These are phyloP conservation scores for Fonsecaea nubica DNA, from an alignment of 2,329 filamentous ascomycete species.

Conservation along the genomic window DNA sequence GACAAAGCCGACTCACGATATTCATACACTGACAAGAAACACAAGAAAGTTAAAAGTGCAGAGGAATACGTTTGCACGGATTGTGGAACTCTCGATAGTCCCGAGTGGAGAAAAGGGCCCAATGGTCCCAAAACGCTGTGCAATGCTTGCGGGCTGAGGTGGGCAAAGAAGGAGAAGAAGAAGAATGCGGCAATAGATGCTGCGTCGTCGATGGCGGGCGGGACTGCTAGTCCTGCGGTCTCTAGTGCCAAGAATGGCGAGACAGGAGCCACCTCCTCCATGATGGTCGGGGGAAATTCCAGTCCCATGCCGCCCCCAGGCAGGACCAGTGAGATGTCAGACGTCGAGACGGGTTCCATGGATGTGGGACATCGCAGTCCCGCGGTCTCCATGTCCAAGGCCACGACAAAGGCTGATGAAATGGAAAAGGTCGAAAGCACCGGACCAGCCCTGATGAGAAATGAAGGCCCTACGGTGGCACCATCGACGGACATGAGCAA, in stretches of 20 bases:
- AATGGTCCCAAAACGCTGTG: constrained; percentile 92
- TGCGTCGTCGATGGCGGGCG: neutral
- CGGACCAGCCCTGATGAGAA: neutral
- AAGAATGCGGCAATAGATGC: constrained; percentile 39
- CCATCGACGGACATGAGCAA: neutral
- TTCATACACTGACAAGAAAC: constrained; percentile 69
- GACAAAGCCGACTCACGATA: constrained; percentile 69
- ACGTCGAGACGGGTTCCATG: neutral
- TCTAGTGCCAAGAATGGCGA: constrained; percentile 5
- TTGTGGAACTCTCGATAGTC: constrained; percentile 91
- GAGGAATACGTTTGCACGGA: constrained; percentile 96
- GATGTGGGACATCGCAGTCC: neutral
- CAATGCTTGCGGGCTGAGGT: constrained; percentile 86
- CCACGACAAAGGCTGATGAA: neutral
- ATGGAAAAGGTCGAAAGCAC: neutral
- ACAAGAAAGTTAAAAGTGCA: constrained; percentile 77
- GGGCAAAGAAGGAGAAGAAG: constrained; percentile 80
- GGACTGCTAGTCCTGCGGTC: neutral
- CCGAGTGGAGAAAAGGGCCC: constrained; percentile 94
- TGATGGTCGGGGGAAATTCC: neutral
- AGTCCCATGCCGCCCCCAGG: neutral
- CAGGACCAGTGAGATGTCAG: neutral
- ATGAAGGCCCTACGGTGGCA: neutral
- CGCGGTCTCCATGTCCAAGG: neutral
- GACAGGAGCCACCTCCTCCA: neutral